Base-by-base conservation (phyloP, 441 rosid species). In the Corymbia citriodora region DNA sequence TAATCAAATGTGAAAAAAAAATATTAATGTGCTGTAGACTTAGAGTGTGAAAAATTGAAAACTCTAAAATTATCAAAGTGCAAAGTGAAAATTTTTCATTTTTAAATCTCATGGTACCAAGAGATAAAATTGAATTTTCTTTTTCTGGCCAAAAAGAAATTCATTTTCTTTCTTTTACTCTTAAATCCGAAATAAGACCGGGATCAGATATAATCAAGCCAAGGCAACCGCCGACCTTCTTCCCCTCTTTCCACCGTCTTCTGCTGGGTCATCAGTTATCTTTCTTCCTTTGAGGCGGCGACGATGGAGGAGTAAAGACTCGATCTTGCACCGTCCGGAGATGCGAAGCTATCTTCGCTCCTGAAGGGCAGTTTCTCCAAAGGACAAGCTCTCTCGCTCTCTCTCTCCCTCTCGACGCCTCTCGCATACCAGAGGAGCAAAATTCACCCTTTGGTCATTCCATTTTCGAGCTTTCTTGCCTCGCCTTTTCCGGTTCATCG, bases 121-220 rank as follows among this genome's bases (percentile, higher is more conserved):
- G 5, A 12, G 54, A 63, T 63, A 29, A 63, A 29, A 29, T 29
- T 4, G 4, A 63, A 29, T 63, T 61, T 63, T 13, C 70, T 8
- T 63, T 29, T 17, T 29, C 70, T 63, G 33, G 4, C 33, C 18
- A 29, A 29, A 63, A 63, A 63, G 16, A 1, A 63, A 6, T 63
- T 13, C 8, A 63, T 29, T 29, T 63, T 63, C 33, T 63, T 29
- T 1, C 33, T 63, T 29, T 63, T 29, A 63, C 72, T 29, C 33
- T 6, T 27, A 63, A 63, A 63, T 63, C 33, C 33, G 72, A 29
- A 63, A 14, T 18, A 29, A 29, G 29, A 8, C 9, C 70, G 1
- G 33, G 1, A 1, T n/a, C 70, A 0, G 3, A 6, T 29, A 13
- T 29, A 63, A 29, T 29, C 18, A 2, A 63, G 0, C 18, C 70